Conservation (phyloP, 441 rosid genomes). For the Gossypium gossypioides region DNA sequence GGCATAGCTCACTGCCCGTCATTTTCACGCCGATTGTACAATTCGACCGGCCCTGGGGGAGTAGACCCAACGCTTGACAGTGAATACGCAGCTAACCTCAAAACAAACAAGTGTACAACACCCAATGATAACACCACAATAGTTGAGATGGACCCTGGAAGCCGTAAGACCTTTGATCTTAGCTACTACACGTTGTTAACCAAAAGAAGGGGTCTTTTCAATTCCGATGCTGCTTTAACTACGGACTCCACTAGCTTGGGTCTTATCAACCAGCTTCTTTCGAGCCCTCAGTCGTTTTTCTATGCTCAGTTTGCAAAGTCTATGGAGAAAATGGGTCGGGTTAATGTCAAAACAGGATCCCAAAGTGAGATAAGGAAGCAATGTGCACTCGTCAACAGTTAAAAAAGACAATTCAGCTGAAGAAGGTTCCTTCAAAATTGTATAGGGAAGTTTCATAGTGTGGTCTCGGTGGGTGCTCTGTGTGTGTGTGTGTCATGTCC, state of each 20-base stretch:
- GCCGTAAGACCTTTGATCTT: conserved; percentile 57
- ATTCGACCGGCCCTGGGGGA: conserved; percentile 46
- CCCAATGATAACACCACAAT: conserved; percentile 45
- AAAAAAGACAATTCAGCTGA: not conserved
- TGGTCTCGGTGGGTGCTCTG: not conserved
- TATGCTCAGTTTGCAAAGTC: conserved; percentile 48
- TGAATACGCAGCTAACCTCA: conserved; percentile 52
- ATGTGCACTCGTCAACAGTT: conserved; percentile 55
- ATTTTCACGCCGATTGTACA: conserved; percentile 50
- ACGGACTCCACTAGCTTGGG: conserved; percentile 39
- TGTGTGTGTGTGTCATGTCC: not conserved
- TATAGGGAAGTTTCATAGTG: not conserved
- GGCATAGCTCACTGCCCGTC: conserved; percentile 62
- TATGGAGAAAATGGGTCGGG: conserved; percentile 74
- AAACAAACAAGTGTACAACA: conserved; percentile 53
- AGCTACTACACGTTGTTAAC: conserved; percentile 44
- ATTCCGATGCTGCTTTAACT: conserved; percentile 64
- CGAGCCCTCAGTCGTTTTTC: conserved; percentile 38
- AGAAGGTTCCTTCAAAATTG: not conserved
- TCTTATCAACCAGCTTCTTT: conserved; percentile 34
- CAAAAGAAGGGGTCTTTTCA: conserved; percentile 59
- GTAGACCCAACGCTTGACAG: conserved; percentile 58
- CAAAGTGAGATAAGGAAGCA: conserved; percentile 58
- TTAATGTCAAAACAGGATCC: conserved; percentile 52
- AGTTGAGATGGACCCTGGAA: conserved; percentile 79